Evolutionary conservation across 352 stramenopile genomes (phyloP).

Genomic region (Thalassiosira allenii): DNA sequence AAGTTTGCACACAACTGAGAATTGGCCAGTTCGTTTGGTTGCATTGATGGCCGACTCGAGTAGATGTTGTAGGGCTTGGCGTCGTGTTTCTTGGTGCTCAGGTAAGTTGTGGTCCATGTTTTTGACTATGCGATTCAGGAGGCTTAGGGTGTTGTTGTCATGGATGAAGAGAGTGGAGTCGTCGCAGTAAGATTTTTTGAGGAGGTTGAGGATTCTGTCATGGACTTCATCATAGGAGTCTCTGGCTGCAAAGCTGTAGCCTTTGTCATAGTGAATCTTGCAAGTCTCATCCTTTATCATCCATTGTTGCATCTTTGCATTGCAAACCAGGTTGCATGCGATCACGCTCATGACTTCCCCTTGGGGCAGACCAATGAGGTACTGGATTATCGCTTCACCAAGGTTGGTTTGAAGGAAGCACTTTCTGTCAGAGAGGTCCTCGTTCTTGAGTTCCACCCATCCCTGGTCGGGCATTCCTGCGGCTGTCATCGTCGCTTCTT

Average conservation of each 20-base stretch:
- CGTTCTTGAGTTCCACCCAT: slow-evolving; percentile 1
- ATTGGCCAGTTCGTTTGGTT: background rate
- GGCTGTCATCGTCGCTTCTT: background rate
- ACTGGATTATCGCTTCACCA: background rate
- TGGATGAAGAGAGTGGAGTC: background rate
- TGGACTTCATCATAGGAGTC: background rate
- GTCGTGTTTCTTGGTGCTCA: background rate
- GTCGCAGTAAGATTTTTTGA: background rate
- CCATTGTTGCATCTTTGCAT: background rate
- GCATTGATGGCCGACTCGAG: background rate
- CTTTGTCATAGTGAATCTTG: background rate
- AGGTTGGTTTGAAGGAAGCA: background rate
- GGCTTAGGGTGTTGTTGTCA: background rate
- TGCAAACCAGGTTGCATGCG: background rate
- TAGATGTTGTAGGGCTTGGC: background rate
- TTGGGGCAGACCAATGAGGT: background rate
- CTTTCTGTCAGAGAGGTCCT: background rate
- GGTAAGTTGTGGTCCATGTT: background rate
- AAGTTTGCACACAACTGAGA: background rate
- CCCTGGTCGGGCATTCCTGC: background rate
- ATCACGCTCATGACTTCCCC: background rate
- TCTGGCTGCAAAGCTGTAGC: background rate
- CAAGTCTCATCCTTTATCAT: background rate
- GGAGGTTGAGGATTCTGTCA: background rate
- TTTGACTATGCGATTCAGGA: background rate